Conservation (phyloP, 305 asterid genomes). For the Ilex paraguariensis region DNA sequence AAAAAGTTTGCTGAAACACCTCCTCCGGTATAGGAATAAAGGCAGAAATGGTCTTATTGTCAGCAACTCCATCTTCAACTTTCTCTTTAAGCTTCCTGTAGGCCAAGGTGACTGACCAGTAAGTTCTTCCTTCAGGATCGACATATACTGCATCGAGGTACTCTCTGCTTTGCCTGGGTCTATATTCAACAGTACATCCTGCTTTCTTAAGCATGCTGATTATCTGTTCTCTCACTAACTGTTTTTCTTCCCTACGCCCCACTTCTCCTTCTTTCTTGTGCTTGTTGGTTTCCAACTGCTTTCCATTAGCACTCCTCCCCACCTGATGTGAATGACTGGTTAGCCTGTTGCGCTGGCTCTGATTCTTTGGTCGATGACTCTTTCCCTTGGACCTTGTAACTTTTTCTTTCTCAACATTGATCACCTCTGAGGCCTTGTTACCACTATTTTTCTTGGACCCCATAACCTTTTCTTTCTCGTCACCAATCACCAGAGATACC, state of each 20-base stretch:
- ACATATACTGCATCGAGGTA: constrained; percentile 85
- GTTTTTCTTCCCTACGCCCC: constrained; percentile 65
- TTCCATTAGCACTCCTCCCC: not conserved
- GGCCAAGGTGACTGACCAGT: constrained; percentile 93
- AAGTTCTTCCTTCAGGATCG: constrained; percentile 51
- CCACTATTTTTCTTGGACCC: not conserved
- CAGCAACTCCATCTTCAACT: constrained; percentile 63
- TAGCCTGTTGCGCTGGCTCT: not conserved
- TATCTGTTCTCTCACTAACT: constrained; percentile 68
- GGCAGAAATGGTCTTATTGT: constrained; percentile 40
- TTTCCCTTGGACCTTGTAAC: not conserved
- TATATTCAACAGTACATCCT: constrained; percentile 80
- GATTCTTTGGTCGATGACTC: not conserved
- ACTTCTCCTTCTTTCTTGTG: constrained; percentile 16
- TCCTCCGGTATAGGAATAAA: constrained; percentile 69
- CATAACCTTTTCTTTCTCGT: not conserved
- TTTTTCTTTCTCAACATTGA: not conserved
- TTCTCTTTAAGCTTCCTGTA: constrained; percentile 61
- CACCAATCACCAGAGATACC: not conserved
- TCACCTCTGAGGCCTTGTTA: not conserved
- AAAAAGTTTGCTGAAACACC: constrained; percentile 44
- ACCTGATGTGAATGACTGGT: not conserved
- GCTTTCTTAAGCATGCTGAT: constrained; percentile 55
- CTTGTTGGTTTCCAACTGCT: not conserved
- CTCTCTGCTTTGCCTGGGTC: constrained; percentile 56